Conservation (phyloP, 768 basidiomycete species). For the Agaricus subrufescens region DNA sequence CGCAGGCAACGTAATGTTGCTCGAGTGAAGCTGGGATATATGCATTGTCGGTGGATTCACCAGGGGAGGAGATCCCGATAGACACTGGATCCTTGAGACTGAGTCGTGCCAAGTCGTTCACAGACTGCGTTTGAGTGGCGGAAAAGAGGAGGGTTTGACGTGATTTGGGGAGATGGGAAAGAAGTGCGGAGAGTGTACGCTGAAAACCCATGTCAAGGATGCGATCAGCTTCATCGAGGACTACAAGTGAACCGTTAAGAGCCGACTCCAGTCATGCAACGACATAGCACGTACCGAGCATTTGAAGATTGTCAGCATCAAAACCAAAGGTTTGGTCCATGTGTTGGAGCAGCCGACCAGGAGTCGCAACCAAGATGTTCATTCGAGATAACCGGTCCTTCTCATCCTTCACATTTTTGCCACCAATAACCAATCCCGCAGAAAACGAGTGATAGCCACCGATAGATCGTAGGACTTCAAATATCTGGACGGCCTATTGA, state of each 20-base stretch:
- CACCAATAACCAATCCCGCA: conserved; percentile 93
- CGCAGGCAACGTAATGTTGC: conserved; percentile 83
- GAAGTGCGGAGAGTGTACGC: conserved; percentile 81
- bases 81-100: conserved; percentile 79
- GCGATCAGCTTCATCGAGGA: conserved; percentile 95
- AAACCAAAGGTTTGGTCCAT: conserved; percentile 98
- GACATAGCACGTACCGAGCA: conserved; percentile 59
- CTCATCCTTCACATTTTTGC: conserved; percentile 93
- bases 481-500: conserved; percentile 90
- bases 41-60: conserved; percentile 31
- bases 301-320: conserved; percentile 84
- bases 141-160: conserved; percentile 97
- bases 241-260: conserved; percentile 30
- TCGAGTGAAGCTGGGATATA: conserved; percentile 76
- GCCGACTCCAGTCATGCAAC: neutral
- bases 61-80: conserved; percentile 55
- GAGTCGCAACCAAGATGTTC: conserved; percentile 99
- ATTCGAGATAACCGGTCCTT: conserved; percentile 82
- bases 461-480: conserved; percentile 90
- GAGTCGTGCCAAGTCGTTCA: conserved; percentile 83
- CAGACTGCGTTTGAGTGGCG: conserved; percentile 91
- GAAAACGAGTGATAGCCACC: conserved; percentile 90
- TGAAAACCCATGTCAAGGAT: conserved; percentile 97
- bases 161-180: conserved; percentile 86
- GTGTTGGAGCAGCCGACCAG: conserved; percentile 91